Evolutionary conservation across 768 basidiomycete genomes (phyloP).

Genomic region (Boletus rex-veris): DNA sequence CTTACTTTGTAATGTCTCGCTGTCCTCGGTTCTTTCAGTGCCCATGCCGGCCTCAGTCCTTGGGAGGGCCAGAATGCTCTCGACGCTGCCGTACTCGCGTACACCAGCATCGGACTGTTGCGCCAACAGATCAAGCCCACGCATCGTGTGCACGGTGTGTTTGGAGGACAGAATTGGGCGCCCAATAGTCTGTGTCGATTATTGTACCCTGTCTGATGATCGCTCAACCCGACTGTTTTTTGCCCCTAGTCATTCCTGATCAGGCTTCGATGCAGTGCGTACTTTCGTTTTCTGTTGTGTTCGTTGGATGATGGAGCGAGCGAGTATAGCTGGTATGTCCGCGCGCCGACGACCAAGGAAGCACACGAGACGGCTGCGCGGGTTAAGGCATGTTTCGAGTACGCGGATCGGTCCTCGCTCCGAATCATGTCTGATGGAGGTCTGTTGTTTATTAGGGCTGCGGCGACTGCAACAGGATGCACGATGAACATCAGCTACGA

Average conservation of each 20-base stretch:
- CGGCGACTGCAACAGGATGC: conserved; percentile 65
- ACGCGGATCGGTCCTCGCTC: conserved; percentile 15
- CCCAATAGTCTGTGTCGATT: conserved; percentile 56
- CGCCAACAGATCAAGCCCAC: conserved; percentile 80
- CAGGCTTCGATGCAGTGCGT: conserved; percentile 67
- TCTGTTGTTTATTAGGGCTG: conserved; percentile 42
- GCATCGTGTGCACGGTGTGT: conserved; percentile 76
- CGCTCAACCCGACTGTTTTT: not conserved
- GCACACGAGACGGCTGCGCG: conserved; percentile 53
- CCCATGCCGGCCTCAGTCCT: conserved; percentile 77
- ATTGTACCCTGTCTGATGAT: not conserved
- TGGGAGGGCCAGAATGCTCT: conserved; percentile 85
- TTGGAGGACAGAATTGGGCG: conserved; percentile 73
- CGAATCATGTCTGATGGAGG: not conserved
- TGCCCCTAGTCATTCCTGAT: conserved; percentile 69
- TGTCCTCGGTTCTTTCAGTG: conserved; percentile 38
- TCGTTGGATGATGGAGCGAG: not conserved
- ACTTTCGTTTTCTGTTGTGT: not conserved
- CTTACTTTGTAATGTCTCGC: not conserved
- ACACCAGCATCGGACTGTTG: conserved; percentile 72
- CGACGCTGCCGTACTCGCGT: conserved; percentile 82
- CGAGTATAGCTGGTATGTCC: conserved; percentile 61
- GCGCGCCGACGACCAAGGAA: conserved; percentile 65
- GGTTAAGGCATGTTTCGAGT: conserved; percentile 74
- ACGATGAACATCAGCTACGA: conserved; percentile 40